Evolutionary conservation across 352 stramenopile species (phyloP).

Genomic region (Elongisporangium anandrum): DNA sequence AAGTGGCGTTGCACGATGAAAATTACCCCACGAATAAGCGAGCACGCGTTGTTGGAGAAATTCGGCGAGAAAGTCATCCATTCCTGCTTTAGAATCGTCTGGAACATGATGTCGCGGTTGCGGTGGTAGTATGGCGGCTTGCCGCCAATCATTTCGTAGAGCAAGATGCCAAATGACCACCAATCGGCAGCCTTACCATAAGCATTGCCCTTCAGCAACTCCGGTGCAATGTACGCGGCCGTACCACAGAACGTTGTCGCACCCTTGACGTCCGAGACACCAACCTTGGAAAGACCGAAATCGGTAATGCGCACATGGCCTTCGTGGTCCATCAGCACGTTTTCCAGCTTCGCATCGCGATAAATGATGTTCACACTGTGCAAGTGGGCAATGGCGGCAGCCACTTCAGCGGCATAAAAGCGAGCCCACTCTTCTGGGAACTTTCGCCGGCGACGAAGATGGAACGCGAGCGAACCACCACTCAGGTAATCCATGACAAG

Average conservation of each 20-base stretch:
- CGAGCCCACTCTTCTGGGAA: conserved; percentile 88
- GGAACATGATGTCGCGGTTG: conserved; percentile 91
- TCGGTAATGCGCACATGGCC: conserved; percentile 94
- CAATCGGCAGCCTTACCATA: conserved; percentile 93
- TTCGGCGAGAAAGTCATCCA: conserved; percentile 95
- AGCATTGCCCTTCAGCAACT: conserved; percentile 84
- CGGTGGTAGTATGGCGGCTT: conserved; percentile 89
- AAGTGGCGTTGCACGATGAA: too few relatives aligned
- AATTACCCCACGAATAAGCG: conserved; percentile 91
- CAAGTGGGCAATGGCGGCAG: conserved; percentile 84
- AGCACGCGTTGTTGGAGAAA: conserved; percentile 87
- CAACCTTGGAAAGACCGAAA: conserved; percentile 92
- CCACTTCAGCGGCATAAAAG: conserved; percentile 96
- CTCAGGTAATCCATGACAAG: conserved; percentile 93
- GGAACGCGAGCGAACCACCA: conserved; percentile 86
- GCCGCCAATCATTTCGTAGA: conserved; percentile 96
- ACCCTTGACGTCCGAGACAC: conserved; percentile 80
- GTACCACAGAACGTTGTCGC: conserved; percentile 93
- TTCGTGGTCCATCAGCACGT: conserved; percentile 93
- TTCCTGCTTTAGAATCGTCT: conserved; percentile 89
- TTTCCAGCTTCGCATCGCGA: conserved; percentile 94
- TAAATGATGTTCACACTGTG: conserved; percentile 96
- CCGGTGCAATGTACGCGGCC: conserved; percentile 91
- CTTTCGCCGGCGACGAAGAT: conserved; percentile 84
- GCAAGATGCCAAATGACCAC: conserved; percentile 93